Conservation (phyloP, 1,284 basidiomycete species). For the Ustilago hordei region DNA sequence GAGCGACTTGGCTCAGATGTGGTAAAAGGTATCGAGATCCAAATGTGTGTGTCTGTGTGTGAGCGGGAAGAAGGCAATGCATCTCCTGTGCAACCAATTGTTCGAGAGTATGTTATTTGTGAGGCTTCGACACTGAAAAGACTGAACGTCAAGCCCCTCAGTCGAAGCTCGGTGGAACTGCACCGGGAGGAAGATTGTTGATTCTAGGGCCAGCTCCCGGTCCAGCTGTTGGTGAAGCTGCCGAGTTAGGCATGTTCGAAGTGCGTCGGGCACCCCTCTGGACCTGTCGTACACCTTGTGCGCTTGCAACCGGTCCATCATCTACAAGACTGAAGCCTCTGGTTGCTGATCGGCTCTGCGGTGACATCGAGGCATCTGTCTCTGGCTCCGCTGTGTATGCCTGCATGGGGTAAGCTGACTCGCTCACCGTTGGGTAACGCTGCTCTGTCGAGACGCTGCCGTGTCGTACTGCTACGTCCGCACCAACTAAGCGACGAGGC, state of each 20-base stretch:
- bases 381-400: slow-evolving; percentile 59
- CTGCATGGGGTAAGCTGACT: slow-evolving; percentile 52
- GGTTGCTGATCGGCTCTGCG: slow-evolving; percentile 31
- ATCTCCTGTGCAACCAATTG: slow-evolving; percentile 21
- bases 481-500: slow-evolving; percentile 21
- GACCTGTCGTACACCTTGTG: slow-evolving; percentile 61
- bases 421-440: slow-evolving; percentile 56
- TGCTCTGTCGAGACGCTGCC: slow-evolving; percentile 59
- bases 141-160: slow-evolving; percentile 3
- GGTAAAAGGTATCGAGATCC: neutral
- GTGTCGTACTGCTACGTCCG: slow-evolving; percentile 47
- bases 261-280: slow-evolving; percentile 62
- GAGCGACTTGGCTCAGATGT: slow-evolving; percentile 9
- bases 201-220: slow-evolving; percentile 11
- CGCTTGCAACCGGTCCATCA: slow-evolving; percentile 64
- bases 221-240: slow-evolving; percentile 19
- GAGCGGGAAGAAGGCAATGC: neutral
- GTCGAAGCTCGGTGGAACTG: slow-evolving; percentile 42
- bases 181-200: slow-evolving; percentile 38
- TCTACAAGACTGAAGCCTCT: slow-evolving; percentile 66
- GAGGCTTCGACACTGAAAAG: slow-evolving; percentile 7
- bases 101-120: slow-evolving; percentile 7
- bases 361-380: slow-evolving; percentile 34
- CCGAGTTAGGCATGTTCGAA: slow-evolving; percentile 41
- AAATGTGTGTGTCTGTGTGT: neutral